phyloP scores from a whole-genome alignment of 108 stramenopile species.

The Nitzschia sp. region DNA sequence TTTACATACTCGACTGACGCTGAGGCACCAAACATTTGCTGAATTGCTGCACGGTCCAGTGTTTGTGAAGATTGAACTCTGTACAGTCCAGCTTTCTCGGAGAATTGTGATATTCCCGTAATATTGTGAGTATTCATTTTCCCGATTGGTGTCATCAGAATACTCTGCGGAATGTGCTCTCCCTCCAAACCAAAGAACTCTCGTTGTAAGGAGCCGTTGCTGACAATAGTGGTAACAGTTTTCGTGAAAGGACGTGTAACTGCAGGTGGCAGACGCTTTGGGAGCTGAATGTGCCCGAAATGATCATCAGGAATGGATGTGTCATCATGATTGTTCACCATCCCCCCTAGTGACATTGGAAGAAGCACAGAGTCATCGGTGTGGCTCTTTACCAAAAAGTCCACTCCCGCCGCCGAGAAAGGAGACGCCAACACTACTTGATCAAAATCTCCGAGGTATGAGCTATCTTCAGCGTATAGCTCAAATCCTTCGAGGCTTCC shows the following conservation, averaged over 20 bases:
- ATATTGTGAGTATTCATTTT: slow-evolving; percentile 32
- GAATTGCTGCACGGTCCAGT: slow-evolving; percentile 30
- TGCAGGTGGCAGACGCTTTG: slow-evolving; percentile 40
- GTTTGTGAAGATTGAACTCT: slow-evolving; percentile 56
- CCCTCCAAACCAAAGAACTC: slow-evolving; percentile 43
- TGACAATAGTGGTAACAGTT: slow-evolving; percentile 71
- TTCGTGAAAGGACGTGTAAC: slow-evolving; percentile 63
- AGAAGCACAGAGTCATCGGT: slow-evolving; percentile 64
- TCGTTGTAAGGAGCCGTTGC: slow-evolving; percentile 53
- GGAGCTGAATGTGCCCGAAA: slow-evolving; percentile 32
- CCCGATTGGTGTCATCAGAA: slow-evolving; percentile 55
- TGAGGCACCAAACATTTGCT: slow-evolving; percentile 50
- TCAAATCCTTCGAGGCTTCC: slow-evolving; percentile 34
- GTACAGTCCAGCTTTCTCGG: slow-evolving; percentile 39
- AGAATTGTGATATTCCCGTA: slow-evolving; percentile 19
- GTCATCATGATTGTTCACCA: slow-evolving; percentile 39
- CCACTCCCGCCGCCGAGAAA: slow-evolving; percentile 53
- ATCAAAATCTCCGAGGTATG: slow-evolving; percentile 60
- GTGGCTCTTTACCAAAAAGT: slow-evolving; percentile 64
- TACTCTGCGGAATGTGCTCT: slow-evolving; percentile 41
- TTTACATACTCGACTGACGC: slow-evolving; percentile 52
- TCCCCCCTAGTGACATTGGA: slow-evolving; percentile 62
- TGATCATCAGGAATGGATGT: slow-evolving; percentile 33
- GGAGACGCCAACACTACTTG: slow-evolving; percentile 78
- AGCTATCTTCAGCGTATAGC: slow-evolving; percentile 34